These are phyloP conservation scores for Psilocybe sp. DNA, from an alignment of 768 basidiomycete species.

Conservation along the genomic window DNA sequence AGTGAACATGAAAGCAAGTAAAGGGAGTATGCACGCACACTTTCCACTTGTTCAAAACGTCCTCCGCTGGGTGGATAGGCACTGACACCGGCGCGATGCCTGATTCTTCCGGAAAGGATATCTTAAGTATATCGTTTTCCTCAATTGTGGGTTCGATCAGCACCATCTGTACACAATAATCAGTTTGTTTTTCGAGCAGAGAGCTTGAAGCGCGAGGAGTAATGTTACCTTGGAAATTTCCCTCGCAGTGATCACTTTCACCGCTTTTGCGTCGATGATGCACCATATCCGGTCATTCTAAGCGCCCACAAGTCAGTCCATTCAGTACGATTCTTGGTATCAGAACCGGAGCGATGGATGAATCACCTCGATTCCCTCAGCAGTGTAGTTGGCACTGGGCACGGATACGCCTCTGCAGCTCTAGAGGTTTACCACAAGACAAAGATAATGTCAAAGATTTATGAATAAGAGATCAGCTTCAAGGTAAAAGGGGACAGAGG, in stretches of 20 bases:
- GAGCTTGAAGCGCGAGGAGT: constrained; percentile 2
- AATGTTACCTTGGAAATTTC: constrained; percentile 51
- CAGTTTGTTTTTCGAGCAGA: not conserved
- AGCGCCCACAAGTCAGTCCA: not conserved
- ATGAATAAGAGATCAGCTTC: too few species aligned
- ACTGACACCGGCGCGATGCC: constrained; percentile 56
- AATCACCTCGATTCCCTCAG: constrained; percentile 64
- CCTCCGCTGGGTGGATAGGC: constrained; percentile 53
- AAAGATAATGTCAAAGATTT: not conserved
- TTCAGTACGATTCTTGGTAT: constrained; percentile 2
- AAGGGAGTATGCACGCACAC: too few species aligned
- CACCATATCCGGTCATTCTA: constrained; percentile 75
- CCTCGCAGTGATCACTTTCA: constrained; percentile 65
- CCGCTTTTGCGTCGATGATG: constrained; percentile 54
- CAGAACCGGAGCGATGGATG: not conserved
- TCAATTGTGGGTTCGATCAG: constrained; percentile 59
- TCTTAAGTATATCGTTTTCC: constrained; percentile 41
- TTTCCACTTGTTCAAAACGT: constrained; percentile 50
- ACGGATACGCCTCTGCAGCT: constrained; percentile 72
- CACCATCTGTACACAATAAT: constrained; percentile 48
- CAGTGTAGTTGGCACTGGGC: constrained; percentile 50
- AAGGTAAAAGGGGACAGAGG: too few species aligned
- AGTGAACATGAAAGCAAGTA: too few species aligned
- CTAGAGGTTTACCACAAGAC: constrained; percentile 27
- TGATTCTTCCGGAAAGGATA: constrained; percentile 60